Conservation (phyloP, 2,329 filamentous ascomycete genomes). For the Penicillium sp. region DNA sequence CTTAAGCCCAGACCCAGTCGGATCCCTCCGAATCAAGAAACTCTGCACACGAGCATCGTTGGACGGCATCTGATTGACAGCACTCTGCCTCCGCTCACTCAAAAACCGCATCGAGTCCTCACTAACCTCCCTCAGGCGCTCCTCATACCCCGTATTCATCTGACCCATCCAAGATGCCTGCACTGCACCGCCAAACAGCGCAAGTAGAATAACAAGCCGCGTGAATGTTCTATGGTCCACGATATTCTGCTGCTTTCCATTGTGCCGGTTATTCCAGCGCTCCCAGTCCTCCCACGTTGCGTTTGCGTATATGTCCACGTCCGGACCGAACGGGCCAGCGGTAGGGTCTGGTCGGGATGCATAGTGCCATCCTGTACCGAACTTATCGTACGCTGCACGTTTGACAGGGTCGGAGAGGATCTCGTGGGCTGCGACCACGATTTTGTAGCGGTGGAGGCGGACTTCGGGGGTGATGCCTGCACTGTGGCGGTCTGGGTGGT, state of each 20-base stretch:
- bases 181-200: slow-evolving; percentile 68
- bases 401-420: slow-evolving; percentile 81
- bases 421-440: slow-evolving; percentile 83
- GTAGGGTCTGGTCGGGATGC: slow-evolving; percentile 40
- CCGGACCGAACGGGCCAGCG: slow-evolving; percentile 61
- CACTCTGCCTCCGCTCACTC: slow-evolving; percentile 56
- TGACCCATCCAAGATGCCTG: slow-evolving; percentile 71
- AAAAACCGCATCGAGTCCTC: slow-evolving; percentile 61
- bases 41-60: slow-evolving; percentile 68
- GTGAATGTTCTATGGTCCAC: slow-evolving; percentile 81
- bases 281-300: slow-evolving; percentile 99
- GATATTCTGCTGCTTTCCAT: slow-evolving; percentile 48
- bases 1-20: slow-evolving; percentile 48
- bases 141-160: slow-evolving; percentile 63
- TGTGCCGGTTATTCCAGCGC: slow-evolving; percentile 66
- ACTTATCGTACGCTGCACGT: slow-evolving; percentile 77
- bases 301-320: slow-evolving; percentile 60
- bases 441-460: slow-evolving; percentile 83
- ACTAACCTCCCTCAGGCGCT: slow-evolving; percentile 66
- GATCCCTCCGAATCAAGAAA: slow-evolving; percentile 75
- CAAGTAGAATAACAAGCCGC: slow-evolving; percentile 67
- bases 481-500: slow-evolving; percentile 77
- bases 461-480: slow-evolving; percentile 56
- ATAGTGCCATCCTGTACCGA: slow-evolving; percentile 76
- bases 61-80: slow-evolving; percentile 48